Conservation (phyloP, 345 rosid species). For the Draba incana region DNA sequence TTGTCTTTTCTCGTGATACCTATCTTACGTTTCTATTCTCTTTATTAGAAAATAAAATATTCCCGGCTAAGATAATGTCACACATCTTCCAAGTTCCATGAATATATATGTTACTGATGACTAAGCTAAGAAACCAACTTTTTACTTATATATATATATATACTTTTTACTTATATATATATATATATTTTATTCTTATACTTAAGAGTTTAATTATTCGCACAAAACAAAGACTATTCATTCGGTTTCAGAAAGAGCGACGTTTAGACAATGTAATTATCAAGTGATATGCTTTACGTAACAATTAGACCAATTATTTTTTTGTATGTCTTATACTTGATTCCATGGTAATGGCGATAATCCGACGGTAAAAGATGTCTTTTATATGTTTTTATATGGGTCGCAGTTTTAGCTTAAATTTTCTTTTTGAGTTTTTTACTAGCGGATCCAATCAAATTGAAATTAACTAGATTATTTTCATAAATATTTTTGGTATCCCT, state of each 20-base stretch:
- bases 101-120: neutral
- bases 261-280: conserved; percentile 7
- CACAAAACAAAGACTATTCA: neutral
- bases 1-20: neutral
- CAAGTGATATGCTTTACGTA: conserved; percentile 10
- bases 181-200: too few species aligned
- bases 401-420: too few species aligned
- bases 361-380: too few species aligned
- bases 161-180: neutral
- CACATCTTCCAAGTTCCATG: neutral
- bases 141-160: neutral
- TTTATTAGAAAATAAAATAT: conserved; percentile 1
- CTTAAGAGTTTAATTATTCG: neutral
- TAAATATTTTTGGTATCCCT: too few species aligned
- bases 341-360: too few species aligned
- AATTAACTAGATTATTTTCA: too few species aligned
- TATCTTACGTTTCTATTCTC: neutral
- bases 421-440: too few species aligned
- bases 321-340: too few species aligned
- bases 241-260: neutral
- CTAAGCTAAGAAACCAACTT: conserved; percentile 12
- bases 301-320: neutral
- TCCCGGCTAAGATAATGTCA: neutral
- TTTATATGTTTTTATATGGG: too few species aligned
- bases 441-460: too few species aligned